Evolutionary conservation across 139 green algal species (phyloP).

Genomic region (Trebouxia sp.): DNA sequence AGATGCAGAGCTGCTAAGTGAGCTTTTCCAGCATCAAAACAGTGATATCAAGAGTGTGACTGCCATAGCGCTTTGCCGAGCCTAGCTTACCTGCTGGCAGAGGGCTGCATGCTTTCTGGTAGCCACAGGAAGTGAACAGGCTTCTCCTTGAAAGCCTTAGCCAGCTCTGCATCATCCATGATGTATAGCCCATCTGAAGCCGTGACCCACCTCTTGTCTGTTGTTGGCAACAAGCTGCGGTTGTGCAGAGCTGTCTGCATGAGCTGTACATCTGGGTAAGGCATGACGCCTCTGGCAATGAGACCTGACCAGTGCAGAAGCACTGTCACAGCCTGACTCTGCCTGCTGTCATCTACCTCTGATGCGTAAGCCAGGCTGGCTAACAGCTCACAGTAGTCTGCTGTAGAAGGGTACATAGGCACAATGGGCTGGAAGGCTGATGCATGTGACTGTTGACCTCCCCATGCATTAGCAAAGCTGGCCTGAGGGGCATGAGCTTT

Average conservation of each 20-base stretch:
- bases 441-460: too few relatives aligned
- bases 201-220: background rate
- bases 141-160: background rate
- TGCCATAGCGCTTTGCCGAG: too few relatives aligned
- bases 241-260: background rate
- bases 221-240: background rate
- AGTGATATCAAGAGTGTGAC: too few relatives aligned
- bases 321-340: background rate
- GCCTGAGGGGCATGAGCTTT: background rate
- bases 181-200: background rate
- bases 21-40: too few relatives aligned
- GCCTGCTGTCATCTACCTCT: background rate
- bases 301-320: background rate
- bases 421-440: background rate
- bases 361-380: background rate
- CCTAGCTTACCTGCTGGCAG: background rate
- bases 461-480: too few relatives aligned
- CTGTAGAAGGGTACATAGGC: background rate
- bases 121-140: constrained; percentile 4
- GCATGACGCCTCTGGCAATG: background rate
- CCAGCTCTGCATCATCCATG: background rate
- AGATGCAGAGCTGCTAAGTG: too few relatives aligned
- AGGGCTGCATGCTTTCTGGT: background rate
- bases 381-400: background rate
- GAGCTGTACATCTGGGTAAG: background rate